Evolutionary conservation across 2,329 filamentous ascomycete species (phyloP), one percentile per base, ranked within the genome.

Genomic region (Hymenotorrendiella dingleyae): DNA sequence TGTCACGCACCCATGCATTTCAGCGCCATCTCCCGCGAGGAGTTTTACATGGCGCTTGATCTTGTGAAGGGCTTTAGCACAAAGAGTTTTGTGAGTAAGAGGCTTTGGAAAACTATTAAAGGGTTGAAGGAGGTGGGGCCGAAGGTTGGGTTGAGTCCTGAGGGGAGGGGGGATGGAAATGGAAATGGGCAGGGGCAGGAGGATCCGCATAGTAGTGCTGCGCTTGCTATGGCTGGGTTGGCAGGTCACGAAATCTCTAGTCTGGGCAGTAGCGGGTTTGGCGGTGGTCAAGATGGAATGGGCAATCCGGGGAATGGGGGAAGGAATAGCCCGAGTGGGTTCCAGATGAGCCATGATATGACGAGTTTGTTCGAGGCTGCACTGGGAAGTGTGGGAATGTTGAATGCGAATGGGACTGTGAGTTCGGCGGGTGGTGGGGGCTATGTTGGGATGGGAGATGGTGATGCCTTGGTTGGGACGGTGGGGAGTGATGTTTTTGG

Each of bases 31-130:
- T 87, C 83, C 50, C 74, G 84, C 14, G 78, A 84, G 33, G 85
- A 90, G 61, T 90, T 90, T 58, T 87, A 88, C 65, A 79, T 84
- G 72, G 84, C 82, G 0, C 72, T 90, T 1, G 82, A 87, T 41
- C 68, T 90, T 3, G 77, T 90, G 28, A 82, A 84, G 48, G 81
- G 83, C 42, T 72, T 90, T 42, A 85, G 80, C 3, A 76, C 77
- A 22, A 80, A 82, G 55, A 84, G 79, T 20, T 86, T 77, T 66
- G 80, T 88, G 2, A 83, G 79, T 5, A 80, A 84, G 53, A 73
- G 84, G 1, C 66, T 90, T 1, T 90, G 85, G 85, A 75, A 76
- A 49, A 86, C 69, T 84, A 16, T 64, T 64, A 42, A 59, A 62
- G 78, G 80, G 0, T 72, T 90, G 27, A 86, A 85, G 54, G 78